Base-by-base conservation (phyloP, 2,329 filamentous ascomycete genomes). In the Alternaria longipes region DNA sequence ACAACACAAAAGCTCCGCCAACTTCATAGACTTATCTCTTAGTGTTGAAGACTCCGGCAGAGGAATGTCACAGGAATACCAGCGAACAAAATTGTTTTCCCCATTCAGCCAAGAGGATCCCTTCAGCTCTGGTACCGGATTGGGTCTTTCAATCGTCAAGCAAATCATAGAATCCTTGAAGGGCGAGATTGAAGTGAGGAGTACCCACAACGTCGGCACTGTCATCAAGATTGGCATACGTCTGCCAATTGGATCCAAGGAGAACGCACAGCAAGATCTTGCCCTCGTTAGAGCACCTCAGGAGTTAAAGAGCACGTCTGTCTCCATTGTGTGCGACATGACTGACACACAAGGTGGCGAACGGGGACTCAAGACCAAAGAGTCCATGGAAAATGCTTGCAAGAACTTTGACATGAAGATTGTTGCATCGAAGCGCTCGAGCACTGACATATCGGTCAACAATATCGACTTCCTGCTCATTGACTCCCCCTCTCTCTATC, bases 91-190 rank as follows among this genome's bases (percentile, higher is more conserved):
- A 22, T 57, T 79, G 3, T 79, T 75, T 53, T 67, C 71, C 2
- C 74, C 76, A 1, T 79, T 79, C 42, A 73, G 70, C 30, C 77
- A 79, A 51, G 77, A 78, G 54, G 71, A 78, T 38, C 71, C 74
- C 4, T 73, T 78, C 36, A 65, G 69, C 8, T 69, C 67, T 5
- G 77, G 77, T 8, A 75, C 74, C 8, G 77, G 77, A 2, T 56
- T 79, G 6, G 77, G 77, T 7, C 66, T 79, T 32, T 73, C 66
- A 20, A 78, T 79, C 36, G 76, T 78, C 22, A 74, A 74, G 42
- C 75, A 76, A 30, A 76, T 78, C 28, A 66, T 78, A 11, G 74
- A 76, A 30, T 73, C 71, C 6, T 58, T 78, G 3, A 69, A 66
- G 30, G 77, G 76, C 9, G 70, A 72, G 9, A 74, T 78, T 9